A percentile compares a stretch with the other conserved stretches of the same genome.
These are phyloP conservation scores for Gentiana dahurica DNA, from an alignment of 257 asterid species.

Conservation along the genomic window DNA sequence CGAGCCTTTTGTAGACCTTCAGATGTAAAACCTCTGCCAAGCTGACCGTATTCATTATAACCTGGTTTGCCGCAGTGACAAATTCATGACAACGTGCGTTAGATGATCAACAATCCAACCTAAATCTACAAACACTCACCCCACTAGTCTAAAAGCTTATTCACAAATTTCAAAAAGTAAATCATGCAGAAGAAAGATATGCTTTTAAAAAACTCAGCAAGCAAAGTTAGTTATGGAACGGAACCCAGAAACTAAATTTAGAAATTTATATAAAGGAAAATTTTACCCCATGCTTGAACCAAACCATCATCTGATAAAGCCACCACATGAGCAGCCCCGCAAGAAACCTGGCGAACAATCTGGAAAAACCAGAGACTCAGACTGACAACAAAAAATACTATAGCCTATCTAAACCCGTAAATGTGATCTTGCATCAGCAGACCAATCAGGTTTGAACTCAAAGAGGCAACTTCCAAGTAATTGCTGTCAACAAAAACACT, in stretches of 20 bases:
- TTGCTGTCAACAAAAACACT: too few species aligned
- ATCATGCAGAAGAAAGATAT: slow-evolving; percentile 2
- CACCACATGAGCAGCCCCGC: slow-evolving; percentile 94
- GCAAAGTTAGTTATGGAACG: not conserved
- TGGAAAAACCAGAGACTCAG: slow-evolving; percentile 17
- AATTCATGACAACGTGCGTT: slow-evolving; percentile 18
- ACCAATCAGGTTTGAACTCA: too few species aligned
- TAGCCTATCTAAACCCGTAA: too few species aligned
- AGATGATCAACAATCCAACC: not conserved
- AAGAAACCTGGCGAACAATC: slow-evolving; percentile 83
- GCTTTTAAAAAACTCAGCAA: not conserved
- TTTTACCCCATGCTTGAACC: slow-evolving; percentile 90
- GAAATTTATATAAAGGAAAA: too few species aligned
- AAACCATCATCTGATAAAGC: slow-evolving; percentile 89
- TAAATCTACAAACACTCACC: slow-evolving; percentile 6
- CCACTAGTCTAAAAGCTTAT: not conserved
- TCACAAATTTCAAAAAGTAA: not conserved
- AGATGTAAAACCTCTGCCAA: slow-evolving; percentile 92
- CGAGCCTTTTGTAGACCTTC: slow-evolving; percentile 98
- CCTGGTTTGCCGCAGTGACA: slow-evolving; percentile 72
- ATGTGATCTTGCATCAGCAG: too few species aligned
- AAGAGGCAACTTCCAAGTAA: too few species aligned
- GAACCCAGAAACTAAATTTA: slow-evolving; percentile 1
- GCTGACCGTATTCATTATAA: slow-evolving; percentile 96
- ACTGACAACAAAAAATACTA: too few species aligned